Evolutionary conservation across 805 yeast genomes (phyloP).

Genomic region (Metschnikowia amazonensis): DNA sequence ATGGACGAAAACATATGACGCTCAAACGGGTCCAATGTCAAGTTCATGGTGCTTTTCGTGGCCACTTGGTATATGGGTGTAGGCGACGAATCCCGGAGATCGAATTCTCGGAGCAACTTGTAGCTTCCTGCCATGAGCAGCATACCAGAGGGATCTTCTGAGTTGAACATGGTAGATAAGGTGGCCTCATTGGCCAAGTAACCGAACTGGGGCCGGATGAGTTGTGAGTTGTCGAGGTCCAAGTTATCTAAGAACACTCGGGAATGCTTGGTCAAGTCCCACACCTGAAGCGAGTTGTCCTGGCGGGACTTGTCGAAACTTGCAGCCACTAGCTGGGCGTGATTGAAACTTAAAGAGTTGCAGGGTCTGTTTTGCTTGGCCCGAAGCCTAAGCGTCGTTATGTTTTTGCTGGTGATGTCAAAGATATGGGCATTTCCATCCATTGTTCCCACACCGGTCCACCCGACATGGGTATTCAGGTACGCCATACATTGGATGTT

Average conservation of each 20-base stretch:
- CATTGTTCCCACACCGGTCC: conserved; percentile 70
- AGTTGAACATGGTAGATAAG: conserved; percentile 58
- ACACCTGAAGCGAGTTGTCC: conserved; percentile 71
- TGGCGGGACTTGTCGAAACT: conserved; percentile 77
- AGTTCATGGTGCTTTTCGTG: conserved; percentile 65
- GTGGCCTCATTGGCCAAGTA: conserved; percentile 74
- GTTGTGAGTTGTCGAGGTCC: conserved; percentile 44
- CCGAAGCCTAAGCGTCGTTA: conserved; percentile 41
- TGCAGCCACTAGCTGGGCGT: conserved; percentile 61
- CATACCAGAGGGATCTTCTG: conserved; percentile 17
- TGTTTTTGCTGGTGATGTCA: conserved; percentile 46
- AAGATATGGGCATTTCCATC: conserved; percentile 64
- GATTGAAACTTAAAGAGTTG: conserved; percentile 67
- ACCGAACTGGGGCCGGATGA: conserved; percentile 50
- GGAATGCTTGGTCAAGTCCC: conserved; percentile 68
- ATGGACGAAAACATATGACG: conserved; percentile 65
- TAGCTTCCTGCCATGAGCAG: conserved; percentile 67
- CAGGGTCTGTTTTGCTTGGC: conserved; percentile 73
- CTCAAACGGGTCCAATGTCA: conserved; percentile 66
- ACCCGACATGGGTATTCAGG: conserved; percentile 51
- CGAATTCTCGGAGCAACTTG: conserved; percentile 74
- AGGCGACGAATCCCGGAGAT: conserved; percentile 51
- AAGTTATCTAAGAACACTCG: conserved; percentile 20
- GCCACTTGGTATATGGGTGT: conserved; percentile 69
- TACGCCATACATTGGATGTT: conserved; percentile 65